Percentiles rank a stretch among this genome's conserved stretches.
These are phyloP conservation scores for Colletotrichum sp. DNA, from an alignment of 2,329 filamentous ascomycete species.

Conservation along the genomic window DNA sequence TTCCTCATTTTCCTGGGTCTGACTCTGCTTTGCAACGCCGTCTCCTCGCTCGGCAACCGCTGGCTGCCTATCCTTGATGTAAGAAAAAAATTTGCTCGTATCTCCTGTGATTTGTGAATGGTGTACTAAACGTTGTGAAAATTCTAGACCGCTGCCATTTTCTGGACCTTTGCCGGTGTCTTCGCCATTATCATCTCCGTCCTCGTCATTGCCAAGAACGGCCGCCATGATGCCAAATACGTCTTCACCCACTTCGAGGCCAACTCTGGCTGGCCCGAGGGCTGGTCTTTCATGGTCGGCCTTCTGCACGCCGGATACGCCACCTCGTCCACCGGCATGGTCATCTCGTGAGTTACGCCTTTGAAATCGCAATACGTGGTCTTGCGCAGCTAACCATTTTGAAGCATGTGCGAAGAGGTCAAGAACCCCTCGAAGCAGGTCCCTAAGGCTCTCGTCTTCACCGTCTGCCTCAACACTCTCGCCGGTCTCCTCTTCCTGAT, in stretches of 20 bases:
- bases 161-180: constrained; percentile 76
- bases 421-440: constrained; percentile 69
- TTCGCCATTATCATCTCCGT: constrained; percentile 67
- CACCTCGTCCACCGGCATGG: constrained; percentile 80
- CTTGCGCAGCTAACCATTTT: constrained; percentile 11
- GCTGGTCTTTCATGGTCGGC: constrained; percentile 77
- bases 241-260: constrained; percentile 74
- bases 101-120: not conserved
- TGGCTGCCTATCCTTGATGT: constrained; percentile 74
- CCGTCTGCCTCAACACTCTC: constrained; percentile 69
- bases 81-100: constrained; percentile 34
- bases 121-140: not conserved
- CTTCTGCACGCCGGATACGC: constrained; percentile 76
- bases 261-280: constrained; percentile 71
- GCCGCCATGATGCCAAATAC: constrained; percentile 65
- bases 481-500: constrained; percentile 72
- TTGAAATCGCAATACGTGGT: not conserved
- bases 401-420: constrained; percentile 77
- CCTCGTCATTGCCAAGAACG: constrained; percentile 71
- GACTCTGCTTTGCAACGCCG: constrained; percentile 66
- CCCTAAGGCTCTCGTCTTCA: constrained; percentile 74
- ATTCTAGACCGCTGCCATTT: constrained; percentile 69
- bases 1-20: constrained; percentile 75
- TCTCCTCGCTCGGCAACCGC: constrained; percentile 71
- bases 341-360: constrained; percentile 66